A percentile compares a stretch with the other conserved stretches of the same genome.
Conservation (phyloP, 768 basidiomycete species). For the Suillus decipiens region DNA sequence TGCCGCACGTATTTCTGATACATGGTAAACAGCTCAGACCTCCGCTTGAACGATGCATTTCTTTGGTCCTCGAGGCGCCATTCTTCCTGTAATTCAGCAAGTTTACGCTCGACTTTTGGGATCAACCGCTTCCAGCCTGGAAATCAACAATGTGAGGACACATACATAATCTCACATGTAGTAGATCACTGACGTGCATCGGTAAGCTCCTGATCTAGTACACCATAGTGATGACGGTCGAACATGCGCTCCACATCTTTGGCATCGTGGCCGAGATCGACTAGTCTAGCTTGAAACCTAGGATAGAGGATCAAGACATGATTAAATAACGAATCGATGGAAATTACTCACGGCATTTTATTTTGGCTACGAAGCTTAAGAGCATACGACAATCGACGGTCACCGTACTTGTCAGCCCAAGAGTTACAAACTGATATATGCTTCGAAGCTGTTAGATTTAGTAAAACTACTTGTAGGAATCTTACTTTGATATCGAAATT, state of each 20-base stretch:
- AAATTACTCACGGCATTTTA: not conserved
- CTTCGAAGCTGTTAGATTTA: not conserved
- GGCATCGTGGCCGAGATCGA: not conserved
- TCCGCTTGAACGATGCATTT: not conserved
- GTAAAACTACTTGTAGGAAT: not conserved
- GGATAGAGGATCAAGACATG: not conserved
- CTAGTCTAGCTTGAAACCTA: not conserved
- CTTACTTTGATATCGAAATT: not conserved
- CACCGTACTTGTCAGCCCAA: not conserved
- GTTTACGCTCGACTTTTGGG: not conserved
- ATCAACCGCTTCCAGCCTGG: constrained; percentile 2
- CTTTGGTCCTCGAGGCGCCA: not conserved
- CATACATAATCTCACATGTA: too few species aligned
- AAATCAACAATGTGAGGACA: not conserved
- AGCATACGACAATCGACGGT: not conserved
- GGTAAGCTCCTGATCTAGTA: constrained; percentile 2
- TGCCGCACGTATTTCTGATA: not conserved
- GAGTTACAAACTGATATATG: not conserved
- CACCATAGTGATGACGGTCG: not conserved
- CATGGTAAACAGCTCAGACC: not conserved
- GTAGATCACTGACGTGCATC: not conserved
- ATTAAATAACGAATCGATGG: not conserved
- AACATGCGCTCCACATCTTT: not conserved
- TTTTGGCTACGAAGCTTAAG: not conserved
- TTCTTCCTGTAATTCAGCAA: constrained; percentile 1